Evolutionary conservation across 192 early-diverging fungal genomes (phyloP).

Genomic region (Piromyces finnis): DNA sequence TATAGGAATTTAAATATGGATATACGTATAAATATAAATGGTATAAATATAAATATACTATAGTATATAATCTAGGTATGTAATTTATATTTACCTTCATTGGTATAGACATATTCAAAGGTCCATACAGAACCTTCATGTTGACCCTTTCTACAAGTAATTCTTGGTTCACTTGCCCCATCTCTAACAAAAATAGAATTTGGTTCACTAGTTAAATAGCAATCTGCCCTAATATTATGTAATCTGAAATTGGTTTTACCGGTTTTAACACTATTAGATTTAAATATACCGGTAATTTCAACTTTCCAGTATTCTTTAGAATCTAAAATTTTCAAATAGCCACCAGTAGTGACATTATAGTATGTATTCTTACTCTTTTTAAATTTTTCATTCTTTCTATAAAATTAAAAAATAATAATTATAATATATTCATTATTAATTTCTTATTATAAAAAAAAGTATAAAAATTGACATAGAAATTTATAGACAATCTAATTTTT

Average conservation of each 20-base stretch:
- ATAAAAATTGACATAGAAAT: too few species aligned
- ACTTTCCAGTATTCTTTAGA: not conserved
- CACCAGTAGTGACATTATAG: not conserved
- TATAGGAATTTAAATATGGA: too few species aligned
- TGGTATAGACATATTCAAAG: not conserved
- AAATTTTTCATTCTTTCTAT: not conserved
- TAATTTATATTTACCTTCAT: too few species aligned
- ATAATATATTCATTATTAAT: too few species aligned
- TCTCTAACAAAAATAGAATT: not conserved
- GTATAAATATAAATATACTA: too few species aligned
- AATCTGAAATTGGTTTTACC: not conserved
- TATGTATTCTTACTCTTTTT: not conserved
- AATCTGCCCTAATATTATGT: not conserved
- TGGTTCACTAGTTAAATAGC: not conserved
- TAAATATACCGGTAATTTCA: not conserved
- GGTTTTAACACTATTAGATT: not conserved
- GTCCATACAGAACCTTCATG: not conserved
- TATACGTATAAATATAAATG: too few species aligned
- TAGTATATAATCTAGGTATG: too few species aligned
- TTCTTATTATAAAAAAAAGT: too few species aligned
- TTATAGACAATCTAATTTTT: too few species aligned
- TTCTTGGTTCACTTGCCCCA: not conserved
- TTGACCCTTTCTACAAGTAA: not conserved
- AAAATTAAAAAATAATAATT: not conserved
- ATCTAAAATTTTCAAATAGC: not conserved